Percentiles rank a stretch among this genome's conserved stretches.
Evolutionary conservation across 306 rosid species (phyloP).

Genomic region (Carpinus fangiana): DNA sequence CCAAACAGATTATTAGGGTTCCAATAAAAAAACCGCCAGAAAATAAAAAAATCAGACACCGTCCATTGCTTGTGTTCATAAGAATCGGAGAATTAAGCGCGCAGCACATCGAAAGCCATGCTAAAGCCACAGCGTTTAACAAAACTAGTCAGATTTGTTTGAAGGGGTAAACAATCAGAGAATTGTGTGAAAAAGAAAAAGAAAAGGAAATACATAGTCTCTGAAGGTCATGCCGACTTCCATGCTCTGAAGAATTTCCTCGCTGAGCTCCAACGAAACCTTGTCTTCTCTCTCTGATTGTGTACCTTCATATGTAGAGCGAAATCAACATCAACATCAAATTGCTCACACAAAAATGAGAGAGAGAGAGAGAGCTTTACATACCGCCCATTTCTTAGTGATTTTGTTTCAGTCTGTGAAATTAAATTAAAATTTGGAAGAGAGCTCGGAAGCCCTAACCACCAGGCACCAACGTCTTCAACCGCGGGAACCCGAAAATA

Average conservation of each 20-base stretch:
- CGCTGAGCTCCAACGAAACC: constrained; percentile 85
- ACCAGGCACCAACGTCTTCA: constrained; percentile 7
- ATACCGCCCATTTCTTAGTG: constrained; percentile 56
- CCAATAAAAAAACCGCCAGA: background rate
- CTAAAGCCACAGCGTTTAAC: background rate
- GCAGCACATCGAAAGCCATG: background rate
- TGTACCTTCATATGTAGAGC: constrained; percentile 37
- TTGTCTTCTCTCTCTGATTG: constrained; percentile 85
- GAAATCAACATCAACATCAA: background rate
- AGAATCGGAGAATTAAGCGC: background rate
- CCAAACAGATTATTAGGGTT: background rate
- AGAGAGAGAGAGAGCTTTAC: constrained; percentile 6
- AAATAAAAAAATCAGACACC: background rate
- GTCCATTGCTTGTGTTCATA: background rate
- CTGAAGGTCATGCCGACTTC: constrained; percentile 95
- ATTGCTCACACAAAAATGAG: background rate
- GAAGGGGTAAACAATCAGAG: background rate
- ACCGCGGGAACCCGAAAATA: background rate
- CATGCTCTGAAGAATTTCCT: constrained; percentile 95
- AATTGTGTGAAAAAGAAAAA: background rate
- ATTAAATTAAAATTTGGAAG: background rate
- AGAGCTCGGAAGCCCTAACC: background rate
- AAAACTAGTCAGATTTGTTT: background rate
- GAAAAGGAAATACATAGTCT: constrained; percentile 59
- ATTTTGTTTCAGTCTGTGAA: background rate